phyloP scores from a whole-genome alignment of 805 yeast genomes.

The Candida bentonensis region DNA sequence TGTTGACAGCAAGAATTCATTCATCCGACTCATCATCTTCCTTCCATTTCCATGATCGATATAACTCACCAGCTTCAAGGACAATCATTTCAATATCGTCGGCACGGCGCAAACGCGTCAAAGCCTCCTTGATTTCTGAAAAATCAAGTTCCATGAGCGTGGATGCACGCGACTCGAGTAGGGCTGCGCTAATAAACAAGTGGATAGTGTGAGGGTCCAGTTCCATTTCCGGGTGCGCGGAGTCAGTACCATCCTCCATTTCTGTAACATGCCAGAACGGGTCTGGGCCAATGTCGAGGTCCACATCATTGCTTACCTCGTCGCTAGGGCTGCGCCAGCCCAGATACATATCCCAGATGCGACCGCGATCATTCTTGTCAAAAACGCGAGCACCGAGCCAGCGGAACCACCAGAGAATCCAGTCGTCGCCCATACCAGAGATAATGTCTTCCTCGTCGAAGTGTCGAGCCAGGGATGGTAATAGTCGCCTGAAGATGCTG shows the following conservation, averaged over 20 bases:
- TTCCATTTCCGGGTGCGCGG: background rate
- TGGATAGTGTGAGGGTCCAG: slow-evolving; percentile 45
- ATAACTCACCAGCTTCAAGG: slow-evolving; percentile 69
- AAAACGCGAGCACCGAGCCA: slow-evolving; percentile 80
- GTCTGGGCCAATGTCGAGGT: slow-evolving; percentile 35
- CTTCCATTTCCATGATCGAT: slow-evolving; percentile 58
- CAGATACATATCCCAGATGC: slow-evolving; percentile 76
- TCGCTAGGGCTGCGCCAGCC: slow-evolving; percentile 38
- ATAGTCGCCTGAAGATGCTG: slow-evolving; percentile 40
- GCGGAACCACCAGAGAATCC: slow-evolving; percentile 93
- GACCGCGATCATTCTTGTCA: slow-evolving; percentile 67
- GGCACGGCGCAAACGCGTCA: slow-evolving; percentile 36
- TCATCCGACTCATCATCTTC: slow-evolving; percentile 30
- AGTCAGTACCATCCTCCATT: slow-evolving; percentile 6
- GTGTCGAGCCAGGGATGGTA: slow-evolving; percentile 66
- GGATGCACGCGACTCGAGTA: slow-evolving; percentile 65
- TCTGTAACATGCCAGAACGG: slow-evolving; percentile 41
- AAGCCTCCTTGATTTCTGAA: slow-evolving; percentile 69
- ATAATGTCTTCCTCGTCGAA: slow-evolving; percentile 70
- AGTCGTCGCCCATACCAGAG: slow-evolving; percentile 50
- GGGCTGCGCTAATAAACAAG: slow-evolving; percentile 60
- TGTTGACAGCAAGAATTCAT: slow-evolving; percentile 10
- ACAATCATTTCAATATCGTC: slow-evolving; percentile 63
- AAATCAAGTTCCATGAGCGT: slow-evolving; percentile 78
- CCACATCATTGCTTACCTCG: slow-evolving; percentile 3